Evolutionary conservation across 331 rosid genomes (phyloP), one percentile per base, ranked within the genome.

Genomic region (Rhamnella rubrinervis): DNA sequence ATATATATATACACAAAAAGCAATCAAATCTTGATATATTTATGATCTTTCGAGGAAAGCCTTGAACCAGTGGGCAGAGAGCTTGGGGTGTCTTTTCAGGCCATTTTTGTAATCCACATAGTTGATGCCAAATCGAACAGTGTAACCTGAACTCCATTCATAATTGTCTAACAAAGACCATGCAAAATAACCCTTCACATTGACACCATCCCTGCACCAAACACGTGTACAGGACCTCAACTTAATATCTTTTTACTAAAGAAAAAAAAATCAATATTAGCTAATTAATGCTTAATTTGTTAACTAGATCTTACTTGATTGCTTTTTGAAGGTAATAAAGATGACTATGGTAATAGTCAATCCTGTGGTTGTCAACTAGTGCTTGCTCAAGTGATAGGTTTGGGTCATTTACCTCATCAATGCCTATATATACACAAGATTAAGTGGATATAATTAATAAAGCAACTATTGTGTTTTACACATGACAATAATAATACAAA

Each of bases 131-230:
- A 87, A 90, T 4, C 95, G 80, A 3, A 71, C 9, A 0, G 78
- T 78, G 77, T 78, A 87, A 16, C 96, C 96, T 1, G 40, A 6
- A n/a, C 0, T 0, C 97, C 92, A 90, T 75, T 90, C 95, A 61
- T 86, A 85, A 73, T 80, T 77, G 57, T 87, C 97, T 37, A 90
- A 55, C 19, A 87, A 72, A 1, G 92, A 84, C 97, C 97, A 90
- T 55, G 95, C 90, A 73, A 90, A 88, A 67, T 80, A 87, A 4
- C 88, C 89, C 49, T 78, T 71, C 26, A 87, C 72, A 4, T 75
- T 84, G 59, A 75, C 93, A 0, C 84, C 86, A 52, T 74, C 80
- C 79, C 87, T 53, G 58, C 23, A 53, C 20, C 57, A 53, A 17
- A 53, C 15, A 31, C 35, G 35, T 3, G 35, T 31, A 44, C 0